These are phyloP conservation scores for Cercospora brassicicola DNA, from an alignment of 2,329 filamentous ascomycete species.

Conservation along the genomic window DNA sequence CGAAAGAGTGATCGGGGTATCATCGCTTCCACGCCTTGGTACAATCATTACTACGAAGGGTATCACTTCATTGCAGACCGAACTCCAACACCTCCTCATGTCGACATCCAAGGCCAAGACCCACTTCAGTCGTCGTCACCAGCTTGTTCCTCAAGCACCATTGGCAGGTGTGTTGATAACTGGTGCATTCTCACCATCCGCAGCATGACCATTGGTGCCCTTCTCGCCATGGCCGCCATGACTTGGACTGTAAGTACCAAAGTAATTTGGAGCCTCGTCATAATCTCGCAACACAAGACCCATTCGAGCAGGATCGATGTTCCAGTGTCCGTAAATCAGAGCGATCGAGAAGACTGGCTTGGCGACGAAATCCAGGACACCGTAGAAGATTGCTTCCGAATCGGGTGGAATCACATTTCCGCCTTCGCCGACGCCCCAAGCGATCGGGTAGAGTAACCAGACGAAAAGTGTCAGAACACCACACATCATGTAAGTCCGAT, in stretches of 20 bases:
- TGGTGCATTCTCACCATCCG: constrained; percentile 2
- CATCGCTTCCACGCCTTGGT: neutral
- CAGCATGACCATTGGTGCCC: constrained; percentile 7
- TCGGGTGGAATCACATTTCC: constrained; percentile 64
- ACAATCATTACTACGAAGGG: constrained; percentile 8
- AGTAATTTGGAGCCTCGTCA: constrained; percentile 19
- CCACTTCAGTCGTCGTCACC: neutral
- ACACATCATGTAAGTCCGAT: constrained; percentile 52
- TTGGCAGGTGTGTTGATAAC: constrained; percentile 1
- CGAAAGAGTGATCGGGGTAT: constrained; percentile 5
- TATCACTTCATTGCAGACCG: neutral
- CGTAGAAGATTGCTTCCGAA: constrained; percentile 65
- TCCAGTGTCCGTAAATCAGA: constrained; percentile 59
- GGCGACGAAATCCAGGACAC: constrained; percentile 61
- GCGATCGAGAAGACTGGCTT: constrained; percentile 61
- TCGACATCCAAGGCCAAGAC: neutral
- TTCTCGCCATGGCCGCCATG: constrained; percentile 8
- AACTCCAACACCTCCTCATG: neutral
- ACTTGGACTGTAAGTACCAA: neutral
- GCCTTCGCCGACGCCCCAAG: constrained; percentile 61
- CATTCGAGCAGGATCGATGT: constrained; percentile 56
- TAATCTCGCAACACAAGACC: constrained; percentile 50
- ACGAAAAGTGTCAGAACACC: constrained; percentile 56
- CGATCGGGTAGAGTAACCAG: constrained; percentile 62
- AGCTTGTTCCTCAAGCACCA: neutral